phyloP scores from a whole-genome alignment of 805 yeast genomes.

The Candida corydali region DNA sequence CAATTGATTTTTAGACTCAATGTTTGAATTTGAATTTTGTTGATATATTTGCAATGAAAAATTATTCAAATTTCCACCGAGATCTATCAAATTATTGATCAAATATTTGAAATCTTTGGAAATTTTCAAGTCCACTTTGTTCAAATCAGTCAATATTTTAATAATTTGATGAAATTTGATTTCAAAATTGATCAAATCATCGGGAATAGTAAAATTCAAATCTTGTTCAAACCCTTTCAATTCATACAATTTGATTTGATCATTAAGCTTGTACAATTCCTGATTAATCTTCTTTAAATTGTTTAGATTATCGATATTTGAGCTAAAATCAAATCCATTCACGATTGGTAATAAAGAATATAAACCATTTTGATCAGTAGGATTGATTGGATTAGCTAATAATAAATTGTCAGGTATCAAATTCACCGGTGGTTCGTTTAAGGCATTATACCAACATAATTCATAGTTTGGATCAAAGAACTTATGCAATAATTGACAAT shows the following conservation, averaged over 20 bases:
- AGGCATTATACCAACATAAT: conserved; percentile 47
- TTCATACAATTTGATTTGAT: conserved; percentile 28
- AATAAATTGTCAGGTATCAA: conserved; percentile 45
- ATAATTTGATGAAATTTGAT: conserved; percentile 28
- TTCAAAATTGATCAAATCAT: conserved; percentile 29
- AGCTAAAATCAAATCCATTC: conserved; percentile 32
- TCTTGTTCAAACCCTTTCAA: conserved; percentile 12
- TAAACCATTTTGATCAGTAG: conserved; percentile 51
- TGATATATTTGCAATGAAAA: conserved; percentile 44
- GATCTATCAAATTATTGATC: conserved; percentile 40
- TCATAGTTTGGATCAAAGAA: conserved; percentile 51
- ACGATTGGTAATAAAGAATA: conserved; percentile 45
- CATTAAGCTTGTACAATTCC: conserved; percentile 28
- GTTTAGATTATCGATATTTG: conserved; percentile 26
- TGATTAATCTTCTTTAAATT: conserved; percentile 31
- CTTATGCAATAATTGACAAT: conserved; percentile 38
- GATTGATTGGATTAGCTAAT: conserved; percentile 47
- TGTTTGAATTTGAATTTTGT: conserved; percentile 5
- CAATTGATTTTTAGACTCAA: too few relatives aligned
- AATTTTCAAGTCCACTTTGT: conserved; percentile 32
- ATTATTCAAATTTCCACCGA: conserved; percentile 56
- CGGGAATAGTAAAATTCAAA: conserved; percentile 22
- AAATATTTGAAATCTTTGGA: conserved; percentile 37
- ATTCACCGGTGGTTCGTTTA: conserved; percentile 43
- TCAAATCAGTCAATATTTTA: conserved; percentile 30